Evolutionary conservation across 2,329 filamentous ascomycete genomes (phyloP), one percentile per base, ranked within the genome.

Genomic region (Aureobasidium uvarum): DNA sequence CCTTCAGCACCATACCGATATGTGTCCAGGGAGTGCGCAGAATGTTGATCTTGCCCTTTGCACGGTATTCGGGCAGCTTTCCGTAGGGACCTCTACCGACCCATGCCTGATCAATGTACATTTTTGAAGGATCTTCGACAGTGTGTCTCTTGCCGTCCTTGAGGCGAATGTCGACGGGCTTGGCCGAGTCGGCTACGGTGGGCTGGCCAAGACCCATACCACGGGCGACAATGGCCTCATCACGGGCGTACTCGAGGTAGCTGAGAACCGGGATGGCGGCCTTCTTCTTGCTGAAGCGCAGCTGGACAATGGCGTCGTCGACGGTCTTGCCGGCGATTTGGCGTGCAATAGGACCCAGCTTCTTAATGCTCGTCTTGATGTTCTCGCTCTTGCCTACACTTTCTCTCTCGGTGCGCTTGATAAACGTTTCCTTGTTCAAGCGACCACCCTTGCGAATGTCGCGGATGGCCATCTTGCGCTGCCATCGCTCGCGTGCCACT

Each of bases 261-360:
- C 86, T 88, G 70, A 85, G 81, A 33, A 98, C 86, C 73, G 96
- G 92, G 70, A 85, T 82, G 7, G 94, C 91, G 69, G 89, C 90
- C 81, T 92, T 94, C 85, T 99, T 99, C 82, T 92, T 91, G 77
- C 89, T 94, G 81, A 94, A 98, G 65, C 89, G 86, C 91, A 99
- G 96, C 82, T 99, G 95, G 64, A 90, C 80, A 70, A 98, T 91
- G 16, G 95, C 95, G 41, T 99, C 93, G 66, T 96, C 92, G 67
- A 99, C 83, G n/a, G 89, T 88, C 84, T 97, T 98, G 70, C 95
- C 95, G 2, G 87, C 84, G 73, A 99, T 95, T 80, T 98, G 95
- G 64, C 89, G 86, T 28, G 94, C 88, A 58, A 99, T 80, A 72
- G 90, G 89, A 62, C 89, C 88, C 64, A 99, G 83, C 81, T 99